Evolutionary conservation across 495 filamentous ascomycete genomes (phyloP).

Genomic region (Penicilliopsis zonata): DNA sequence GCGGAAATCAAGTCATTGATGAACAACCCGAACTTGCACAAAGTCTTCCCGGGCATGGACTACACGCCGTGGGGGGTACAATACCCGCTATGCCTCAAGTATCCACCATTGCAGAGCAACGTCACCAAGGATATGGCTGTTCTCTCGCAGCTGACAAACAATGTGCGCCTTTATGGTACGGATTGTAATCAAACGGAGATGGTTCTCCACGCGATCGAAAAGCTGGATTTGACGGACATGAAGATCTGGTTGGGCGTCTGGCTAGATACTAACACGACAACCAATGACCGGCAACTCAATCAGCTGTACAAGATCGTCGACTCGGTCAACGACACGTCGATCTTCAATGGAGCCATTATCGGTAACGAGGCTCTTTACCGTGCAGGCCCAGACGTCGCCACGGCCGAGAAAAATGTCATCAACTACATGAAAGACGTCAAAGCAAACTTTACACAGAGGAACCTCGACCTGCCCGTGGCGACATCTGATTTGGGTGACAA

Average conservation of each 20-base stretch:
- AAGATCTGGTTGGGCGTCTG: slow-evolving; percentile 96
- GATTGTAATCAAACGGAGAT: slow-evolving; percentile 98
- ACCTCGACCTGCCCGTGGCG: slow-evolving; percentile 63
- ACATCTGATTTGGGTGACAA: slow-evolving; percentile 85
- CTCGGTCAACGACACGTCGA: slow-evolving; percentile 43
- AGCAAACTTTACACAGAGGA: slow-evolving; percentile 51
- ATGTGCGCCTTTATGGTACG: slow-evolving; percentile 83
- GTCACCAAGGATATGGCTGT: slow-evolving; percentile 87
- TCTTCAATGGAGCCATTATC: slow-evolving; percentile 78
- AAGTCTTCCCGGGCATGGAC: slow-evolving; percentile 93
- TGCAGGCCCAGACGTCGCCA: slow-evolving; percentile 31
- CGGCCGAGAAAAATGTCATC: slow-evolving; percentile 54
- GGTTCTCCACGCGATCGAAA: slow-evolving; percentile 72
- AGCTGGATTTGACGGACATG: slow-evolving; percentile 60
- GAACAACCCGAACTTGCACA: slow-evolving; percentile 70
- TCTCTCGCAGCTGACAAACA: slow-evolving; percentile 82
- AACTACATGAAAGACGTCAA: slow-evolving; percentile 55
- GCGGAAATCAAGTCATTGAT: slow-evolving; percentile 70
- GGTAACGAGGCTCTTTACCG: slow-evolving; percentile 93
- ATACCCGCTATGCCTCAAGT: slow-evolving; percentile 71
- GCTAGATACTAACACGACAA: slow-evolving; percentile 75
- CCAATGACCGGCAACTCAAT: slow-evolving; percentile 65
- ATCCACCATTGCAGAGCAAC: slow-evolving; percentile 83
- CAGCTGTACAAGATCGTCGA: slow-evolving; percentile 77
- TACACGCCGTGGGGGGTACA: slow-evolving; percentile 89